A percentile compares a stretch with the other conserved stretches of the same genome.
phyloP scores from a whole-genome alignment of 495 filamentous ascomycete species.

The Penicillium turbatum region DNA sequence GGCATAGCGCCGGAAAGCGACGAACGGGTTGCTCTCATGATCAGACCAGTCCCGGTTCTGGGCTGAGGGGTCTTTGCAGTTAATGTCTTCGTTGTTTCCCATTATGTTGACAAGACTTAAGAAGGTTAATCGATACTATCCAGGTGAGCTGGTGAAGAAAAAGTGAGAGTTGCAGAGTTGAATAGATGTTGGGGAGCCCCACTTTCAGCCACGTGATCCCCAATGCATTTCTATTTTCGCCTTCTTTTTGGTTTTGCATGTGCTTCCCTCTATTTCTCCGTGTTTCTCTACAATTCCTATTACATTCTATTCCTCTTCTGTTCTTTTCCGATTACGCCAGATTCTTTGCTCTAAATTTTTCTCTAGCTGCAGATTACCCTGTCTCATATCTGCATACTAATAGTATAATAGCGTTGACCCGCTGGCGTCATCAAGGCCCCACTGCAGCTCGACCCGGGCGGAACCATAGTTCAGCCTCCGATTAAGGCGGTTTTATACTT shows the following conservation, averaged over 20 bases:
- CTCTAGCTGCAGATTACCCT: not conserved
- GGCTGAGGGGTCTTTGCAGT: constrained; percentile 9
- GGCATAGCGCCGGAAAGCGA: constrained; percentile 56
- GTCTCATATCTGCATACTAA: not conserved
- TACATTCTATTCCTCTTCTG: not conserved
- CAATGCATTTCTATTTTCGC: not conserved
- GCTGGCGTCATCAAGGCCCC: constrained; percentile 9
- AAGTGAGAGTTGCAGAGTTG: constrained; percentile 1
- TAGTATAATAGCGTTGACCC: not conserved
- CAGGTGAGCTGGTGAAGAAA: not conserved
- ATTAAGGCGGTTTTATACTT: not conserved
- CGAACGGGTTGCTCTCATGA: constrained; percentile 50
- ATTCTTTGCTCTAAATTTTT: no score
- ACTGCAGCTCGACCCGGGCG: not conserved
- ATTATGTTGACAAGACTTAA: constrained; percentile 15
- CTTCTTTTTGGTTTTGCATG: not conserved
- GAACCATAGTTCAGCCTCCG: constrained; percentile 1
- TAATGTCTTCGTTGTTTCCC: constrained; percentile 29
- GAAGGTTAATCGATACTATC: not conserved
- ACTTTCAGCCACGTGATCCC: constrained; percentile 15
- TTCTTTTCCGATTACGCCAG: not conserved
- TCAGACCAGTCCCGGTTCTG: constrained; percentile 24
- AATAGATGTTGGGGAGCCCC: constrained; percentile 10
- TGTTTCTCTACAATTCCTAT: not conserved
- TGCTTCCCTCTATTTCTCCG: not conserved